Conservation (phyloP, 768 basidiomycete genomes). For the Phylloporus rhodoxanthus region DNA sequence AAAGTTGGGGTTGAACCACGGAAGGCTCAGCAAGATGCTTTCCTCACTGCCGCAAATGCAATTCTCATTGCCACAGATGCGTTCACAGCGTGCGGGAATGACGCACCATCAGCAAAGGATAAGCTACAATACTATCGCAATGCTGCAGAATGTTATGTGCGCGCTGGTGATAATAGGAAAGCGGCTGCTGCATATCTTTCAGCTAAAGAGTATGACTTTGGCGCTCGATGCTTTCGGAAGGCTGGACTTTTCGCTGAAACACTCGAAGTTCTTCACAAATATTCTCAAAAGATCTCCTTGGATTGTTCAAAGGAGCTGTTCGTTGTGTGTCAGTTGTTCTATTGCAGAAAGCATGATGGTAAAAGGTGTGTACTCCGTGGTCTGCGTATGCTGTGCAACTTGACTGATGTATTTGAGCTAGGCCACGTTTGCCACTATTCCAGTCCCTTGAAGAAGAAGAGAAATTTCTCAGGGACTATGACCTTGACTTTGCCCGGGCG, state of each 20-base stretch:
- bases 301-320: slow-evolving; percentile 34
- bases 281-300: slow-evolving; percentile 29
- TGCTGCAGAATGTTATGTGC: slow-evolving; percentile 45
- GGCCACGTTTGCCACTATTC: slow-evolving; percentile 47
- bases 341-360: slow-evolving; percentile 30
- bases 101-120: slow-evolving; percentile 9
- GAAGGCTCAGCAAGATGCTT: slow-evolving; percentile 33
- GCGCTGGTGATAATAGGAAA: slow-evolving; percentile 32
- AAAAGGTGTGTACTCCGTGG: slow-evolving; percentile 12
- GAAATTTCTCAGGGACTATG: slow-evolving; percentile 50
- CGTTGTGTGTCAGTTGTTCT: slow-evolving; percentile 42
- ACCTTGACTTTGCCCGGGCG: slow-evolving; percentile 45
- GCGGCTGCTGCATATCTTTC: slow-evolving; percentile 43
- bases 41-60: slow-evolving; percentile 41
- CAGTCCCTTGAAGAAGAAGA: slow-evolving; percentile 45
- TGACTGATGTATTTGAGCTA: slow-evolving; percentile 19
- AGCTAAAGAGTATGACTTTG: slow-evolving; percentile 28
- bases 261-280: slow-evolving; percentile 37
- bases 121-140: slow-evolving; percentile 35
- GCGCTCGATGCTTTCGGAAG: slow-evolving; percentile 44
- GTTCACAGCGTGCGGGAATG: no score
- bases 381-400: neutral
- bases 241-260: slow-evolving; percentile 50
- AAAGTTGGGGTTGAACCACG: slow-evolving; percentile 21
- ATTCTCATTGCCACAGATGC: slow-evolving; percentile 39